A percentile compares a stretch with the other conserved stretches of the same genome.
Conservation (phyloP, 164 flowering plant species). For the Tetrastigma voinierianum region DNA sequence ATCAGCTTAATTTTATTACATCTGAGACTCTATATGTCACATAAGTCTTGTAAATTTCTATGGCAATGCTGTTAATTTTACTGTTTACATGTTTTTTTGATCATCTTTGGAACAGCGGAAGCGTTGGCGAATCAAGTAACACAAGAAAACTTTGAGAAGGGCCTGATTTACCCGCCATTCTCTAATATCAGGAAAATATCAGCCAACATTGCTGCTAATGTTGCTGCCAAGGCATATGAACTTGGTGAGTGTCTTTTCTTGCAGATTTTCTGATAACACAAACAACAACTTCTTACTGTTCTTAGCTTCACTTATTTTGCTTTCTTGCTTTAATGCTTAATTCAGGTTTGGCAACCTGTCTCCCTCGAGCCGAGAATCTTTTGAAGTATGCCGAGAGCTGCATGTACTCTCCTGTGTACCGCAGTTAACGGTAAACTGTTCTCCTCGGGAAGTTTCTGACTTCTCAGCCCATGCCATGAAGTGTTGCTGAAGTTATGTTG, state of each 20-base stretch:
- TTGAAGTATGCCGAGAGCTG: slow-evolving; percentile 85
- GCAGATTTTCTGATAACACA: not conserved
- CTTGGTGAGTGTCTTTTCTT: slow-evolving; percentile 54
- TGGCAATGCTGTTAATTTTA: not conserved
- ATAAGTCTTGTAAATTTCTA: not conserved
- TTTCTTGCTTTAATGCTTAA: not conserved
- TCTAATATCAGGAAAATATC: slow-evolving; percentile 84
- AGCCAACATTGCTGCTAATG: slow-evolving; percentile 87
- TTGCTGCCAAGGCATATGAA: slow-evolving; percentile 92
- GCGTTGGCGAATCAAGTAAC: slow-evolving; percentile 81
- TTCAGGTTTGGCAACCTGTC: slow-evolving; percentile 76
- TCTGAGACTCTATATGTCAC: too few relatives aligned
- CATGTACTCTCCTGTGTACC: slow-evolving; percentile 87
- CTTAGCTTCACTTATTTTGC: not conserved
- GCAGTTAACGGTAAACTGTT: slow-evolving; percentile 49
- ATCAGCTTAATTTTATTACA: too few relatives aligned
- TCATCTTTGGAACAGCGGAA: slow-evolving; percentile 50
- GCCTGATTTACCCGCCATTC: slow-evolving; percentile 82
- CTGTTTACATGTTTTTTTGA: not conserved
- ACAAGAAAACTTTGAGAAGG: slow-evolving; percentile 65
- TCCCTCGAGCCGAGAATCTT: slow-evolving; percentile 77
- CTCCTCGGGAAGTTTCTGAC: too few relatives aligned
- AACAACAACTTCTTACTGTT: not conserved
- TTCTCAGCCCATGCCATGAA: too few relatives aligned
- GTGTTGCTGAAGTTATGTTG: too few relatives aligned